These are phyloP conservation scores for Mycosarcoma mackinlayi DNA, from an alignment of 1,284 basidiomycete genomes.

Conservation along the genomic window DNA sequence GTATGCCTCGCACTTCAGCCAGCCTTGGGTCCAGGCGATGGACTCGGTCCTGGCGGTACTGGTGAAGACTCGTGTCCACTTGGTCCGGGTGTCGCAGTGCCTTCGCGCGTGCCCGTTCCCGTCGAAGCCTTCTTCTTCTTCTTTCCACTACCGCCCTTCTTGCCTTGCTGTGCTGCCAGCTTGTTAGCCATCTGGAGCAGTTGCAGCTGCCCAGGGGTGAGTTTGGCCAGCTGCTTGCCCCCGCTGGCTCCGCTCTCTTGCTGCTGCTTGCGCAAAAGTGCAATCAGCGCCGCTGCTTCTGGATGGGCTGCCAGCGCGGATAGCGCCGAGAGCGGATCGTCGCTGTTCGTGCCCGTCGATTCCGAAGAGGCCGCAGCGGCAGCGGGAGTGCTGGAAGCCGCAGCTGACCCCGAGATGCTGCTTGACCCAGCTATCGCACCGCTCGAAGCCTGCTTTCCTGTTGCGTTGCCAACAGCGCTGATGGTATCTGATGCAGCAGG, in stretches of 20 bases:
- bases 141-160: constrained; percentile 33
- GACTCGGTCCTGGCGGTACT: constrained; percentile 25
- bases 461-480: constrained; percentile 9
- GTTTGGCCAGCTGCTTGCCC: constrained; percentile 54
- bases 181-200: constrained; percentile 65
- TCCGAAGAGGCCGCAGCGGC: constrained; percentile 7
- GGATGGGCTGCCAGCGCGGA: constrained; percentile 60
- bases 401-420: constrained; percentile 1
- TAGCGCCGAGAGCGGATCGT: constrained; percentile 58
- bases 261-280: constrained; percentile 63
- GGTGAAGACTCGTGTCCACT: constrained; percentile 35
- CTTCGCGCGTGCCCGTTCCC: constrained; percentile 27
- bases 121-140: constrained; percentile 43
- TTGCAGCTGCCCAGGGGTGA: constrained; percentile 63
- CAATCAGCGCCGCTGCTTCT: constrained; percentile 62
- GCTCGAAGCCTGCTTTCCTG: constrained; percentile 11
- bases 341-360: constrained; percentile 8
- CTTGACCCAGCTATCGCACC: constrained; percentile 3
- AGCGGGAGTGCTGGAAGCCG: neutral
- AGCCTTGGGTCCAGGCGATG: constrained; percentile 30
- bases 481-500: neutral
- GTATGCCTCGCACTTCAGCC: too few species aligned
- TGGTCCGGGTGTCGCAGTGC: constrained; percentile 34
- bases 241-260: constrained; percentile 37
- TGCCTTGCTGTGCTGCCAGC: constrained; percentile 54